Base-by-base conservation (phyloP, 1,139 yeast species). In the Saccharomyces hybrid region DNA sequence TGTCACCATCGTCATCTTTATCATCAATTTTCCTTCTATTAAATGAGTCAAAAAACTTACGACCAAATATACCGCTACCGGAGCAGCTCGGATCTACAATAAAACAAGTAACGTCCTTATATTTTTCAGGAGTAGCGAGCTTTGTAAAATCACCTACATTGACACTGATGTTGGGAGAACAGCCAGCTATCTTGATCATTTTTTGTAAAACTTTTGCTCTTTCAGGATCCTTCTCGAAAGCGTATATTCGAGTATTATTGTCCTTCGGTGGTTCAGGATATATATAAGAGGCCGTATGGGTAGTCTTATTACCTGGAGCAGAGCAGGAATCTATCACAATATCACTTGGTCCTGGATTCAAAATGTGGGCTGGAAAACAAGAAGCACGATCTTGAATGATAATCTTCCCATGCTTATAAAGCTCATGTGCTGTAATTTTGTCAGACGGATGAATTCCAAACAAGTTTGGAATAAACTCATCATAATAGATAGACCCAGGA, bases 231-330 rank as follows among this genome's bases (percentile, higher is more conserved):
- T 91, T 78, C 70, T 93, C 99, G 71, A 90, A 93, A 0, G 99
- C 99, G 63, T 78, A 78, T 5, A 91, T 84, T 51, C 59, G 63
- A 23, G 57, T 57, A 1, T 48, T 48, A n/a, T 56, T 57, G 1
- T 59, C 57, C 11, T 61, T 59, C 0, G 56, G 55, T 2, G 60
- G 55, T 28, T 52, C 54, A 5, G 55, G 54, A 57, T 69, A 66
- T 58, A 76, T 68, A 66, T 81, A 73, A 1, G 95, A 80, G 0
- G 98, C 96, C 29, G 85, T 74, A 71, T 91, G 98, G 0, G 98
- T 88, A 0, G 99, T 93, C 69, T 93, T 95, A 71, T 93, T 93
- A 5, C 99, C 99, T 1, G 99, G 99, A 0, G 99, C 99, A 2
- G 99, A 90, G 72, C 98, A 91, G 0, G 97, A 88, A 71, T 93